Evolutionary conservation across 164 flowering plant species (phyloP).

Genomic region (Stephania yunnanensis): DNA sequence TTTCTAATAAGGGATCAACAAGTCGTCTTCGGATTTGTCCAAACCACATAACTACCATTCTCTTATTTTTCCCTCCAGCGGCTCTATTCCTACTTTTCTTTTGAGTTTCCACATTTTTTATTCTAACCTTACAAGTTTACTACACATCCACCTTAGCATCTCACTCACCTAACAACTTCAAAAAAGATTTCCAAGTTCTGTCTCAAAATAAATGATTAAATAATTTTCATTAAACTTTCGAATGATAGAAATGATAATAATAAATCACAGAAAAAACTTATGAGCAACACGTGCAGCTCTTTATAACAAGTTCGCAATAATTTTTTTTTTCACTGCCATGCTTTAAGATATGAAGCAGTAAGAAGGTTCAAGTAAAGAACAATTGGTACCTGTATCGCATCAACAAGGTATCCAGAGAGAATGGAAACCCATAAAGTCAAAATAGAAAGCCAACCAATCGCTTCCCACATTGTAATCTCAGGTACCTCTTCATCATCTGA

Average conservation of each 20-base stretch:
- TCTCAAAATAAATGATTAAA: too few species aligned
- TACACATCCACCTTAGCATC: not conserved
- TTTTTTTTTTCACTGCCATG: not conserved
- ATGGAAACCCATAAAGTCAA: constrained; percentile 54
- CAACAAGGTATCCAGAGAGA: constrained; percentile 67
- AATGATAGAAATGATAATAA: too few species aligned
- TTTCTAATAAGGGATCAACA: too few species aligned
- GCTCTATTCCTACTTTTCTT: too few species aligned
- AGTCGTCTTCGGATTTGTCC: too few species aligned
- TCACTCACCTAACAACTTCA: not conserved
- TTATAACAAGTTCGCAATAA: not conserved
- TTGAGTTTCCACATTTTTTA: too few species aligned
- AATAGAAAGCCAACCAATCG: constrained; percentile 53
- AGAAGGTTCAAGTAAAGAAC: not conserved
- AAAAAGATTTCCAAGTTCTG: not conserved
- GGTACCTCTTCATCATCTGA: constrained; percentile 47
- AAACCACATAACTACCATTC: too few species aligned
- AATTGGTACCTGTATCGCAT: constrained; percentile 53
- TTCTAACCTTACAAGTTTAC: too few species aligned
- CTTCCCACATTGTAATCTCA: constrained; percentile 57
- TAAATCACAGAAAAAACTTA: too few species aligned
- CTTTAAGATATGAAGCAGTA: not conserved
- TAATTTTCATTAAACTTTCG: too few species aligned
- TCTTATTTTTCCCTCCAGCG: too few species aligned
- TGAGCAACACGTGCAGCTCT: too few species aligned